phyloP scores from a whole-genome alignment of 2,329 filamentous ascomycete species.

The Xylaria digitata region DNA sequence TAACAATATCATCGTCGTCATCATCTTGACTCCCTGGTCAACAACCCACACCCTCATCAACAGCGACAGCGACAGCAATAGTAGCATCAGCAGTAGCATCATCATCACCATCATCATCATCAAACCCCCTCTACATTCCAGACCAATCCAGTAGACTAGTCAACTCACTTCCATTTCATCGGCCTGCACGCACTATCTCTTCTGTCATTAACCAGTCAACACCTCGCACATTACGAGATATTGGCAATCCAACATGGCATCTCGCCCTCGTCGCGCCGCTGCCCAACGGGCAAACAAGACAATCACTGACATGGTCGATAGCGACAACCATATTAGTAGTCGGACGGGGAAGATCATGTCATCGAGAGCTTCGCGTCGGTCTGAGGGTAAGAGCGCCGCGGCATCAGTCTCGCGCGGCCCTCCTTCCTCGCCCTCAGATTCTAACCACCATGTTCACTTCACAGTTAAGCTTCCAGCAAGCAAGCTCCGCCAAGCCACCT shows the following conservation, averaged over 20 bases:
- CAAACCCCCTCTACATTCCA: conserved; percentile 9
- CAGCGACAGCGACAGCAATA: background rate
- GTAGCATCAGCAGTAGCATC: background rate
- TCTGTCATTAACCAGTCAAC: conserved; percentile 4
- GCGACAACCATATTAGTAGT: conserved; percentile 55
- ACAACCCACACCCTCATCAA: conserved; percentile 12
- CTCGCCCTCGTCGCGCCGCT: conserved; percentile 56
- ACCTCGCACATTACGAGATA: conserved; percentile 15
- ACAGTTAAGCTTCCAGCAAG: conserved; percentile 65
- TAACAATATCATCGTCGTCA: conserved; percentile 6
- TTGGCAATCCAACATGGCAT: conserved; percentile 44
- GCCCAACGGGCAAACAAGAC: conserved; percentile 59
- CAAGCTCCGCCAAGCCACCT: conserved; percentile 64
- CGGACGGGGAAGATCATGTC: conserved; percentile 60
- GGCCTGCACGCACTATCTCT: conserved; percentile 7
- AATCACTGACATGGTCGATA: conserved; percentile 64
- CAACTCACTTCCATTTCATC: conserved; percentile 5
- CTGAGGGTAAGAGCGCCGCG: conserved; percentile 59
- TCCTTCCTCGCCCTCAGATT: conserved; percentile 58
- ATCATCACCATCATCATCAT: conserved; percentile 2
- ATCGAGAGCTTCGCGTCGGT: conserved; percentile 60
- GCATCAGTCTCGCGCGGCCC: conserved; percentile 58
- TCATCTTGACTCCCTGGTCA: conserved; percentile 9
- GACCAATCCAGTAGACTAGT: conserved; percentile 20
- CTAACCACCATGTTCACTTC: conserved; percentile 60